Base-by-base conservation (phyloP, 805 yeast genomes). In the Cyberlindnera mrakii region DNA sequence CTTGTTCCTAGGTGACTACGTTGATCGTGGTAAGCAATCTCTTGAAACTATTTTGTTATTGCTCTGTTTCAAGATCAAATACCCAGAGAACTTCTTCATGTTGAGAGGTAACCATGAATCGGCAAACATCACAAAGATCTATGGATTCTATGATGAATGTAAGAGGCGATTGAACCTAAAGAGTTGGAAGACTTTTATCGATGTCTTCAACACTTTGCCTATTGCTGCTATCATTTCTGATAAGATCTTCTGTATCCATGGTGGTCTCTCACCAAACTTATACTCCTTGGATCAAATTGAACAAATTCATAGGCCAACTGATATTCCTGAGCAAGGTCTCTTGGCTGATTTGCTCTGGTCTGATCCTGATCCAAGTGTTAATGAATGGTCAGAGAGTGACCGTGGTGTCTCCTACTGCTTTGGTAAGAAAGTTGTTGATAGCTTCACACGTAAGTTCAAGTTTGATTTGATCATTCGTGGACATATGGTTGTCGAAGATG, bases 121-220 rank as follows among this genome's bases (percentile, higher is more conserved):
- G 65, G 97, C 99, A 17, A 88, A 87, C 58, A 95, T 93, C 44
- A 91, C 98, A 2, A 78, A 96, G 51, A 96, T 93, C 29, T 93
- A 93, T 64, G 99, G 99, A 2, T 93, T 93, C 59, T 93, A 89
- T 62, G 99, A 93, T 66, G 99, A 93, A 67, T 93, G 99, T 70
- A 93, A 93, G 63, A 78, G 99, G 57, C 74, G 99, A 48, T 80
- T 96, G 56, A 86, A 84, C 58, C 78, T 90, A 55, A 93, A 91
- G 61, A 85, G 90, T 1, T 93, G 99, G 99, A 89, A 90, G 61
- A 67, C 78, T 25, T 93, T 93, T 58, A 79, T 93, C 53, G 99
- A 93, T 67, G 89, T 96, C 1, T 93, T 93, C 70, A 93, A 93
- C 62, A 85, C 96, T 0, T 70, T 93, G 50, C 99, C 99, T 9